A percentile compares a stretch with the other conserved stretches of the same genome.
Conservation (phyloP, 306 rosid species). For the Hippophae gyantsensis region DNA sequence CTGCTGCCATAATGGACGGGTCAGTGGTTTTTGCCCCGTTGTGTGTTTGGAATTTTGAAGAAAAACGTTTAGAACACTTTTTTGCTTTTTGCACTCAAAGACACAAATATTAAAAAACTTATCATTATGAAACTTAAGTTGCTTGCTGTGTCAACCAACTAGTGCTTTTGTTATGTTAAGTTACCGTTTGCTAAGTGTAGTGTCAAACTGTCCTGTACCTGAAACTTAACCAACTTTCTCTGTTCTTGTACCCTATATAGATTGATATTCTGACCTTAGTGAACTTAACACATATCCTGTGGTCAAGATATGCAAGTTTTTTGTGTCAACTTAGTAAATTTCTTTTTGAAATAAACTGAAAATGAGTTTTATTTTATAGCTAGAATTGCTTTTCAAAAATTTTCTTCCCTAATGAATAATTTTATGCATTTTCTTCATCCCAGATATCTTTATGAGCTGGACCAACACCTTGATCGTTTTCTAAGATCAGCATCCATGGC, state of each 20-base stretch:
- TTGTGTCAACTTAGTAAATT: too few relatives aligned
- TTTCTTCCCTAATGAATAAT: not conserved
- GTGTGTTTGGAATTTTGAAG: slow-evolving; percentile 1
- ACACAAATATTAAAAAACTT: not conserved
- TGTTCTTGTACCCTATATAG: too few relatives aligned
- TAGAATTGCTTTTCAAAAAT: not conserved
- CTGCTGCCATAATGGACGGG: slow-evolving; percentile 85
- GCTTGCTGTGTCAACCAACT: too few relatives aligned
- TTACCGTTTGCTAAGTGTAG: too few relatives aligned
- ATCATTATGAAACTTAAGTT: too few relatives aligned
- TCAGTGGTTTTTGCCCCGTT: slow-evolving; percentile 26
- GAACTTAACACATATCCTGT: too few relatives aligned
- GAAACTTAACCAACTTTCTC: too few relatives aligned
- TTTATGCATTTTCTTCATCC: slow-evolving; percentile 10
- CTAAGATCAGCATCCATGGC: slow-evolving; percentile 64
- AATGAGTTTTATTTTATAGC: not conserved
- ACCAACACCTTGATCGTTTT: slow-evolving; percentile 80
- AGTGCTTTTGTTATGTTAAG: too few relatives aligned
- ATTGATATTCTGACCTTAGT: too few relatives aligned
- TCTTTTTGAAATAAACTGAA: too few relatives aligned
- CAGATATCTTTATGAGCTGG: slow-evolving; percentile 75
- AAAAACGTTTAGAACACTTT: not conserved
- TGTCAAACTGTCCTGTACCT: too few relatives aligned
- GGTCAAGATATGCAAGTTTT: too few relatives aligned
- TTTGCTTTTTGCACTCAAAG: not conserved